phyloP scores from a whole-genome alignment of 352 stramenopile genomes.

The Globisporangium recalcitrans region DNA sequence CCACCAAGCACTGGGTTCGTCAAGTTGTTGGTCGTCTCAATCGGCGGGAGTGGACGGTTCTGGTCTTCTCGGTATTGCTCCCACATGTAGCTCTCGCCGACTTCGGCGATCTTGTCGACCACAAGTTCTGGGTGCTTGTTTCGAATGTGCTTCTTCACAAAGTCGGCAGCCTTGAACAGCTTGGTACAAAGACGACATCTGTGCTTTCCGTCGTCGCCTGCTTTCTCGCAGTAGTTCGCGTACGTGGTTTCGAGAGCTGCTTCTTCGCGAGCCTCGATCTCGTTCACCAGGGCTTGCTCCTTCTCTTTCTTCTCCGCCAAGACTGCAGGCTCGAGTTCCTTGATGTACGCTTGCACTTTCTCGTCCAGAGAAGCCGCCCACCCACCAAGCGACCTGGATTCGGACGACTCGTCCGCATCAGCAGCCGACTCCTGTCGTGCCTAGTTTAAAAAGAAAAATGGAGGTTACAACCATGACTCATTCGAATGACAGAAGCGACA shows the following conservation, averaged over 20 bases:
- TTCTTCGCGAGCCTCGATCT: slow-evolving; percentile 74
- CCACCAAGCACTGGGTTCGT: slow-evolving; percentile 50
- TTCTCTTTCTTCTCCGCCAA: slow-evolving; percentile 47
- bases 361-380: slow-evolving; percentile 75
- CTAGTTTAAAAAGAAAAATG: not conserved
- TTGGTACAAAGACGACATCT: slow-evolving; percentile 82
- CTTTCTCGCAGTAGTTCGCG: slow-evolving; percentile 80
- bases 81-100: slow-evolving; percentile 86
- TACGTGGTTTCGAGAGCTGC: slow-evolving; percentile 69
- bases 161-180: slow-evolving; percentile 84
- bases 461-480: not conserved
- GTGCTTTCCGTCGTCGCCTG: slow-evolving; percentile 77
- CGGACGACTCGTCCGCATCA: slow-evolving; percentile 20
- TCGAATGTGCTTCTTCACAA: slow-evolving; percentile 86
- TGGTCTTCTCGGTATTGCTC: slow-evolving; percentile 80
- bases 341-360: slow-evolving; percentile 65
- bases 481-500: not conserved
- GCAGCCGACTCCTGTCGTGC: slow-evolving; percentile 29
- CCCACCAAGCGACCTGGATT: slow-evolving; percentile 50
- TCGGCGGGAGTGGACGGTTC: slow-evolving; percentile 65
- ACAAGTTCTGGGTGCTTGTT: slow-evolving; percentile 85
- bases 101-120: slow-evolving; percentile 75
- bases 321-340: slow-evolving; percentile 45
- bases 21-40: slow-evolving; percentile 67
- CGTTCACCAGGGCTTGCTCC: slow-evolving; percentile 56